Evolutionary conservation across 2,329 filamentous ascomycete species (phyloP), one percentile per base, ranked within the genome.

Genomic region (Cytospora schulzeri): DNA sequence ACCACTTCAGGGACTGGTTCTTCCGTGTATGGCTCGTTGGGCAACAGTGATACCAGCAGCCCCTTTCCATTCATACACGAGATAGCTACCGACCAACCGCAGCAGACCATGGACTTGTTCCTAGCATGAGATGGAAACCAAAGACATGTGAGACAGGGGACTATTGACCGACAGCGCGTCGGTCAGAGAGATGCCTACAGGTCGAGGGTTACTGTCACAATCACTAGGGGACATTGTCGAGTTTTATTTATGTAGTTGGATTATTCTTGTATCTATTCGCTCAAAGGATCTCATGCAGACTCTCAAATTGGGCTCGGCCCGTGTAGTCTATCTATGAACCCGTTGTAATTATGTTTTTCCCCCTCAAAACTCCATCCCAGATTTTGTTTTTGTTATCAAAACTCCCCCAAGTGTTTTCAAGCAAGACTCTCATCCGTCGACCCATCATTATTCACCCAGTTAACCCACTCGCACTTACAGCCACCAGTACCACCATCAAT

Each of bases 401-500:
- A n/a, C n/a, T 48, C 9, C n/a, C n/a, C 9, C 45, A 8, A 2
- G 3, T 48, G 1, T 45, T 2, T 48, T 24, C 19, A 48, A 24
- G n/a, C 8, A 11, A 64, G 55, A 22, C 24, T 59, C 50, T 24
- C n/a, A 48, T 64, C 62, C 12, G 35, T 57, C 4, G 9, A 26
- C n/a, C 69, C 70, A 24, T 69, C 68, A 17, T 60, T 38, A 15
- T 66, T 69, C 35, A 77, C 66, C 69, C 78, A 87, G 66, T 89
- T 89, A 63, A 80, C 78, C 84, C 86, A 89, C 69, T 82, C 77
- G 72, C 87, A 89, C 73, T 77, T 80, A 71, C 87, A 89, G 1
- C 87, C 87, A 19, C 86, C 86, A 0, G 79, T 82, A 45, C 87
- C 87, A 26, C 87, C 87, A 72, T 90, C 87, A 68, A 85, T 83